These are phyloP conservation scores for Urochloa ruziziensis DNA, from an alignment of 176 grass and related monocot genomes.

Conservation along the genomic window DNA sequence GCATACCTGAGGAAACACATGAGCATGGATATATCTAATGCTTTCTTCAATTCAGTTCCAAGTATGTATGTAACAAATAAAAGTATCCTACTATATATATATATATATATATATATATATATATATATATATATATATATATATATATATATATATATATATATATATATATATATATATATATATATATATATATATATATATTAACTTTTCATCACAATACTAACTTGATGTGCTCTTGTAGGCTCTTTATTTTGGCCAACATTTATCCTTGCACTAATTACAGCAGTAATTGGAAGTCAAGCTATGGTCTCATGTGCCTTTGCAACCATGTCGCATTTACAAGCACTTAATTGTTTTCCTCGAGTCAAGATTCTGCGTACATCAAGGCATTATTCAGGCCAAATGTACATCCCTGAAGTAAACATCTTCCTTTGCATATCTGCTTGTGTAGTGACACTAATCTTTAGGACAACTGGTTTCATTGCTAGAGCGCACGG, in stretches of 20 bases:
- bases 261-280: slow-evolving; percentile 44
- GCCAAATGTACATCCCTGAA: slow-evolving; percentile 69
- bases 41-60: slow-evolving; percentile 73
- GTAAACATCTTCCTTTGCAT: slow-evolving; percentile 62
- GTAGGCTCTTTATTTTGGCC: slow-evolving; percentile 56
- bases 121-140: too few relatives aligned
- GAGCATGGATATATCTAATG: slow-evolving; percentile 16
- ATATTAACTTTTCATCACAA: not conserved
- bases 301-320: slow-evolving; percentile 70
- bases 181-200: too few relatives aligned
- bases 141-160: too few relatives aligned
- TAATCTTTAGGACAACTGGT: slow-evolving; percentile 48
- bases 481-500: slow-evolving; percentile 76
- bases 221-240: not conserved
- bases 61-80: slow-evolving; percentile 50
- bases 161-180: too few relatives aligned
- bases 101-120: too few relatives aligned
- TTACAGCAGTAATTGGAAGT: slow-evolving; percentile 49
- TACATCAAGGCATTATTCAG: slow-evolving; percentile 52
- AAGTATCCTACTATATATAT: not conserved
- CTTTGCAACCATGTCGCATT: slow-evolving; percentile 61
- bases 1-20: slow-evolving; percentile 48
- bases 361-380: slow-evolving; percentile 54
- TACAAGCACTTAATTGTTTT: slow-evolving; percentile 60
- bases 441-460: slow-evolving; percentile 39